Percentiles rank a stretch among this genome's conserved stretches.
Conservation (phyloP, 768 basidiomycete genomes). For the Holtermanniella nyarrowii region DNA sequence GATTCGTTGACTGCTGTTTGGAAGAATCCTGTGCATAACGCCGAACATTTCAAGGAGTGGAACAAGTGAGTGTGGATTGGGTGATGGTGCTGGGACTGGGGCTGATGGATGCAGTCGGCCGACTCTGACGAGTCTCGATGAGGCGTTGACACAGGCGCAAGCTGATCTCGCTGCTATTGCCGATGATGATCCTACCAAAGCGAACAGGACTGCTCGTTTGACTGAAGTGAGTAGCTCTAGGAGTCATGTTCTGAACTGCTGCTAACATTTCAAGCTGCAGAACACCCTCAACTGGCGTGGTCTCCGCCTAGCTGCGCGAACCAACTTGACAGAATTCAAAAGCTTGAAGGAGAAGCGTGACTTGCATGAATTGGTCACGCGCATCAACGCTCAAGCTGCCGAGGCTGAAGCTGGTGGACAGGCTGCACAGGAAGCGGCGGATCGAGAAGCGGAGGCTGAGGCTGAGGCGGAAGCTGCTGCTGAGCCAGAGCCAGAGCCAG, state of each 20-base stretch:
- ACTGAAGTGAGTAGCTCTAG: conserved; percentile 13
- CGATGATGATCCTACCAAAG: conserved; percentile 24
- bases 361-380: not conserved
- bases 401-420: not conserved
- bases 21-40: conserved; percentile 19
- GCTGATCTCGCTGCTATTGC: conserved; percentile 17
- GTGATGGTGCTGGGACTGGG: not conserved
- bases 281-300: not conserved
- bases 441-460: not conserved
- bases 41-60: conserved; percentile 29
- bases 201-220: conserved; percentile 10
- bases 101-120: conserved; percentile 7
- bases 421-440: not conserved
- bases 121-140: conserved; percentile 12
- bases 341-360: not conserved
- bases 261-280: not conserved
- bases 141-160: conserved; percentile 17
- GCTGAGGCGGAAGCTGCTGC: not conserved
- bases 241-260: not conserved
- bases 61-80: conserved; percentile 13
- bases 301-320: not conserved
- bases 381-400: not conserved
- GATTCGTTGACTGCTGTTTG: conserved; percentile 22
- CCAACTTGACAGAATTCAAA: conserved; percentile 1
- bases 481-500: not conserved